Evolutionary conservation across 2,329 filamentous ascomycete species (phyloP), one percentile per base, ranked within the genome.

Genomic region (Calonectria pseudoreteaudii): DNA sequence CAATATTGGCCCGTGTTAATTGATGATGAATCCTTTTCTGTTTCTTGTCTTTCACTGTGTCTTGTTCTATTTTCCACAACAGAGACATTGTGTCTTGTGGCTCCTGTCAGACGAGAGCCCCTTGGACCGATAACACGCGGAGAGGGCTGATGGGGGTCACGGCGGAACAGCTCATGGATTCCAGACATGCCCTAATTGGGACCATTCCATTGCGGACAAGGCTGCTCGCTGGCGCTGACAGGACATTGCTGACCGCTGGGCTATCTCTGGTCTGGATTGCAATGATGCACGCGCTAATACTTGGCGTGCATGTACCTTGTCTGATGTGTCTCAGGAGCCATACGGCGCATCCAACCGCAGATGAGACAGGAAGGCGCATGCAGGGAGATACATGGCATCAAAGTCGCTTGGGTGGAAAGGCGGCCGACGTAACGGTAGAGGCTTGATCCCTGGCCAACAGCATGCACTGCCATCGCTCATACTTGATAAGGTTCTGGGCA

Each of bases 341-440:
- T 62, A 62, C 36, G 56, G 56, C 56, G 56, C 56, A 62, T 20
- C 56, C 36, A 62, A 62, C 56, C 56, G 36, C 56, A 62, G 34
- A 18, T 10, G 20, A 41, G 36, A 62, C 36, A 16, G 16, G 20
- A 18, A 16, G 50, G 50, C 34, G 3, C 34, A 18, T 16, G 56
- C 56, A 62, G 56, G 56, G 56, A 38, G 56, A 34, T 41, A 62
- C 56, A 62, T 62, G 34, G 23, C 36, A 28, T 41, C 34, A 28
- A 62, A 10, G 34, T 62, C 14, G 56, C 23, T 9, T 41, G n/a
- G 13, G 23, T 30, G 56, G 26, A 50, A 70, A 53, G 67, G 76
- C 78, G 78, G 78, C 78, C 76, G 76, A 78, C 76, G 50, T 72
- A 68, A 60, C 60, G 56, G 56, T 16, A 30, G 10, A 31, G 36